Evolutionary conservation across 2,329 filamentous ascomycete species (phyloP), one percentile per base, ranked within the genome.

Genomic region (Claviceps spartinae): DNA sequence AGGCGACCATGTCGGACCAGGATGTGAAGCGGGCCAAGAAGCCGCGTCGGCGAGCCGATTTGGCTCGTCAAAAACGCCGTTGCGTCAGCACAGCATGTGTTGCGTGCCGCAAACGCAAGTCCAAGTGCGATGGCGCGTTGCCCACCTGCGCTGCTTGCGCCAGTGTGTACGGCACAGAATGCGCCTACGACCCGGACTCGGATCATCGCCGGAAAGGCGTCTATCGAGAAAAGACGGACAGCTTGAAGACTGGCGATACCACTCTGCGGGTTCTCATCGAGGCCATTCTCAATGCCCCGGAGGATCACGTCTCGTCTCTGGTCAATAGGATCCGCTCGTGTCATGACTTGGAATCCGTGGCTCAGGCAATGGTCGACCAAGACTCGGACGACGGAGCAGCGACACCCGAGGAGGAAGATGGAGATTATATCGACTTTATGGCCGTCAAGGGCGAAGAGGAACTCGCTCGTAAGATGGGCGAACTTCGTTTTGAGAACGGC

Each of bases 201-300:
- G 93, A 98, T 66, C 90, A 96, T 66, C 85, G 93, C 48, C 84
- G 93, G 49, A 97, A 97, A 67, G 93, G 93, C 54, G 93, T 97
- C 48, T 97, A 97, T 67, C 90, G 91, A 63, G 89, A 95, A 68
- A 93, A 95, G 67, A 81, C 86, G 24, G 90, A 95, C 66, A 88
- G 81, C 63, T 77, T 91, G 65, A 94, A 94, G 70, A 90, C 89
- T 22, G 82, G 82, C 56, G 88, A 84, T 62, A 87, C 88, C 38
- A 97, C 91, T 1, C 73, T 97, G 52, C 88, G 96, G 65, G 89
- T 89, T n/a, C 74, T 97, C 40, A 82, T 97, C 56, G 88, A 96
- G 62, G 89, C 91, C 47, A 88, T 98, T 49, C 74, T 97, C 49
- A 96, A 95, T 66, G 89, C 87, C 46, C 78, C 86, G 20, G 91